phyloP scores from a whole-genome alignment of 2,329 filamentous ascomycete genomes.

The Coniella vitis region DNA sequence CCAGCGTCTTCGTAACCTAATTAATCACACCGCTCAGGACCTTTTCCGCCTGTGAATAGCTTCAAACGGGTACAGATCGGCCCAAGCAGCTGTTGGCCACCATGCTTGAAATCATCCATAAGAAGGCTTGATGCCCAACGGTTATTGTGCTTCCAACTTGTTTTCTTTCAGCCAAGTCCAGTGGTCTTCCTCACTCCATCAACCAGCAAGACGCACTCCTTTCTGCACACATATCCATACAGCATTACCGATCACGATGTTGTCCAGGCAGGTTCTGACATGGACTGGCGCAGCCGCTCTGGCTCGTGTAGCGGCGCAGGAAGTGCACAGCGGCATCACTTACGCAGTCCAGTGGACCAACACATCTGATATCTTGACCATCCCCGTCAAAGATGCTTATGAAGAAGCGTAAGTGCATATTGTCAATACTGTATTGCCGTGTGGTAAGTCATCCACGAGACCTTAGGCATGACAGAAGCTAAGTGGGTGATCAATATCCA shows the following conservation, averaged over 20 bases:
- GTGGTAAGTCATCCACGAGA: not conserved
- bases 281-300: not conserved
- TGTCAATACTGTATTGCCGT: not conserved
- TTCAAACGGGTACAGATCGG: not conserved
- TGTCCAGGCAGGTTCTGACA: not conserved
- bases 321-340: not conserved
- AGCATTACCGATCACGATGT: not conserved
- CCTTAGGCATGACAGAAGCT: too few species aligned
- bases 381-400: slow-evolving; percentile 1
- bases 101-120: too few species aligned
- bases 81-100: too few species aligned
- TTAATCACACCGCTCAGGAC: not conserved
- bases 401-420: not conserved
- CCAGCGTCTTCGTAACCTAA: not conserved
- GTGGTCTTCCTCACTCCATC: too few species aligned
- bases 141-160: not conserved
- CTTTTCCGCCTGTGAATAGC: not conserved
- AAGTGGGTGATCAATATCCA: not conserved
- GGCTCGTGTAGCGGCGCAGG: not conserved
- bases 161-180: not conserved
- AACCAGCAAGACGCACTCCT: not conserved
- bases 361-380: not conserved
- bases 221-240: not conserved
- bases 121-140: too few species aligned
- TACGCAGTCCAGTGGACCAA: slow-evolving; percentile 3